Evolutionary conservation across 768 basidiomycete genomes (phyloP).

Genomic region (Termitomyces sp.): DNA sequence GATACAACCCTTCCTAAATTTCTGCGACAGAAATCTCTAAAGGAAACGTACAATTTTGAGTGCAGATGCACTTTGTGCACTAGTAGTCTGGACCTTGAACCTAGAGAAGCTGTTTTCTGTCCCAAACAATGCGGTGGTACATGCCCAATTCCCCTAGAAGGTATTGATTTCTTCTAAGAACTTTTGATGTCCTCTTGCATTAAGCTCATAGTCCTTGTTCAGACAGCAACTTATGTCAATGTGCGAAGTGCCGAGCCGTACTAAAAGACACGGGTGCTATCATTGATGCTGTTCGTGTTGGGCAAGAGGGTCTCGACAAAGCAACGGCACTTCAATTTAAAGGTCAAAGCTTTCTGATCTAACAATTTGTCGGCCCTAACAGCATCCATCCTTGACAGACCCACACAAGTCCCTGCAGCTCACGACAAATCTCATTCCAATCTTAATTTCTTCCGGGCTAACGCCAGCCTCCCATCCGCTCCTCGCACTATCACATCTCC

Average conservation of each 20-base stretch:
- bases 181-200: neutral
- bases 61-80: conserved; percentile 66
- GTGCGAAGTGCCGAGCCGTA: conserved; percentile 46
- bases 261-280: conserved; percentile 47
- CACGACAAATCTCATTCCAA: conserved; percentile 59
- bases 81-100: conserved; percentile 37
- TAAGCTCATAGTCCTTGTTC: neutral
- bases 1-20: conserved; percentile 69
- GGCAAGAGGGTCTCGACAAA: conserved; percentile 71
- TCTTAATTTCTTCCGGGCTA: conserved; percentile 53
- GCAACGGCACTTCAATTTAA: conserved; percentile 55
- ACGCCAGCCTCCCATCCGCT: conserved; percentile 73
- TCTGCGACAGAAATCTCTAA: conserved; percentile 49
- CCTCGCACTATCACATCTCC: conserved; percentile 66
- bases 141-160: conserved; percentile 57
- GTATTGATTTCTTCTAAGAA: conserved; percentile 22
- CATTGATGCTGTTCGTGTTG: conserved; percentile 60
- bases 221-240: conserved; percentile 48
- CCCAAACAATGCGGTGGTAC: conserved; percentile 62
- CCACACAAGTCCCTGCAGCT: conserved; percentile 49
- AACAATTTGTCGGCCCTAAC: neutral
- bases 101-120: conserved; percentile 64
- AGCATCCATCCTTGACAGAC: conserved; percentile 33
- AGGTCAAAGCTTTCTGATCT: conserved; percentile 31
- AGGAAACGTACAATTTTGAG: conserved; percentile 72